These are phyloP conservation scores for Paraleonurus japonicus DNA, from an alignment of 257 asterid genomes.

Conservation along the genomic window DNA sequence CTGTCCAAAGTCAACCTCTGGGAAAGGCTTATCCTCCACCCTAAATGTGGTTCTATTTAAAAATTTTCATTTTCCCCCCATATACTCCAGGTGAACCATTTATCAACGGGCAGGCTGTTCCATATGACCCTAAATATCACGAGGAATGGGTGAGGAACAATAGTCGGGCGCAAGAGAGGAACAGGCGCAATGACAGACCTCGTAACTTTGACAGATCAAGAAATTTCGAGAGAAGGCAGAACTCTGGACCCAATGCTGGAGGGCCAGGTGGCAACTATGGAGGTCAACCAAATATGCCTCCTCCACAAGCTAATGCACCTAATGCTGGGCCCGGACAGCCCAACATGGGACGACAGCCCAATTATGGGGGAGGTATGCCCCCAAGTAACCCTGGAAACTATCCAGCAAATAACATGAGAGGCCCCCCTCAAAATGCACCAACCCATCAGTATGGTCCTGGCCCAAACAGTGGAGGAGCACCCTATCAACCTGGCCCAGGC, in stretches of 20 bases:
- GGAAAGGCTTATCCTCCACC: neutral
- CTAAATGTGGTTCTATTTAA: neutral
- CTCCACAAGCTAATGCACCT: conserved; percentile 28
- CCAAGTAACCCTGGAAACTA: conserved; percentile 19
- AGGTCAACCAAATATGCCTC: conserved; percentile 30
- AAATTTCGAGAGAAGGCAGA: conserved; percentile 59
- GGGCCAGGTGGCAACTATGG: conserved; percentile 37
- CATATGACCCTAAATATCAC: conserved; percentile 88
- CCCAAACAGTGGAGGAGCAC: conserved; percentile 17
- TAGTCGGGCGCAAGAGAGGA: conserved; percentile 79
- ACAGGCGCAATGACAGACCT: conserved; percentile 81
- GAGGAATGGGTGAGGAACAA: conserved; percentile 97
- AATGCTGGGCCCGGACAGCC: conserved; percentile 41
- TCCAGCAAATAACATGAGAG: conserved; percentile 20
- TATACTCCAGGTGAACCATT: conserved; percentile 82
- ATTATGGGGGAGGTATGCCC: conserved; percentile 25
- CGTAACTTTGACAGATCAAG: conserved; percentile 71
- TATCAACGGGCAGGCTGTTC: conserved; percentile 90
- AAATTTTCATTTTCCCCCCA: neutral
- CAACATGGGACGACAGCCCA: conserved; percentile 1
- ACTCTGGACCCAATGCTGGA: conserved; percentile 33
- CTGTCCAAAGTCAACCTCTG: neutral
- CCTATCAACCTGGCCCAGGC: conserved; percentile 23
- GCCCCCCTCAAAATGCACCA: conserved; percentile 28
- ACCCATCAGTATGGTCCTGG: conserved; percentile 34